Conservation (phyloP, 106 monocot species). For the Platanthera guangdongensis region DNA sequence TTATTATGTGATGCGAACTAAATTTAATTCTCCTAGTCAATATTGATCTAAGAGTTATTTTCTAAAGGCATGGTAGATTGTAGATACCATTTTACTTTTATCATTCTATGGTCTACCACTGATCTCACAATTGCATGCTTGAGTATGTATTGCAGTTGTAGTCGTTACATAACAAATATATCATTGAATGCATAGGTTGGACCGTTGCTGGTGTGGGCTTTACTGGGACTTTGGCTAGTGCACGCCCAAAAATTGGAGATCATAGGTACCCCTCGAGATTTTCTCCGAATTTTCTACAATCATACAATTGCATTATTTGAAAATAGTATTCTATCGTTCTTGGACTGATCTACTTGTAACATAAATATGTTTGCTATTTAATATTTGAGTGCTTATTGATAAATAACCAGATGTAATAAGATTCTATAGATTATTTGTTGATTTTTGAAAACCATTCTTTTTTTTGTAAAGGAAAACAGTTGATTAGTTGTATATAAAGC, state of each 20-base stretch:
- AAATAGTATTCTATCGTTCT: not conserved
- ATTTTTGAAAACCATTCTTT: not conserved
- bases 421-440: not conserved
- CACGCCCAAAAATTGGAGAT: constrained; percentile 50
- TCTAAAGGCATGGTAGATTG: not conserved
- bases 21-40: not conserved
- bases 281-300: not conserved
- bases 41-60: not conserved
- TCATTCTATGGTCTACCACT: not conserved
- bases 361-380: not conserved
- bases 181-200: constrained; percentile 30
- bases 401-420: not conserved
- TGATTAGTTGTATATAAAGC: too few species aligned
- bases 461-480: not conserved
- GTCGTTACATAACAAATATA: not conserved
- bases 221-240: constrained; percentile 74
- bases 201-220: constrained; percentile 76
- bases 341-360: not conserved
- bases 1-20: not conserved
- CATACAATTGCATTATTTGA: not conserved
- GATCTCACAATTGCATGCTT: not conserved
- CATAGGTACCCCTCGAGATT: constrained; percentile 46
- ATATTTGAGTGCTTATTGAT: constrained; percentile 3
- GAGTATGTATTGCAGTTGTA: not conserved
- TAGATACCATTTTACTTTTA: not conserved